Base-by-base conservation (phyloP, 441 rosid species). In the Syzygium malaccense region DNA sequence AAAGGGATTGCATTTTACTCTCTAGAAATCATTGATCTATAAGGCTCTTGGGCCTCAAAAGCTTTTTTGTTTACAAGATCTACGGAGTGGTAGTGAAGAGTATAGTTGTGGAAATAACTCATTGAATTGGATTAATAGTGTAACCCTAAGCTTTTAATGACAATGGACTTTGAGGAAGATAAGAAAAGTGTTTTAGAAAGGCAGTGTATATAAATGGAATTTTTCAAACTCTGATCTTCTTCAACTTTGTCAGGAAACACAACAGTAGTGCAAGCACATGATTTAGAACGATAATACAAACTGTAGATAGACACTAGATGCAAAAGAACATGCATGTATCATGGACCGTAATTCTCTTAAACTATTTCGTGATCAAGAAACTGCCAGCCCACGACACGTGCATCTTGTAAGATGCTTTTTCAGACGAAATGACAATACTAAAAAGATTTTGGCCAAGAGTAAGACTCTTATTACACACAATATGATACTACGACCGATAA, bases 81-180 rank as follows among this genome's bases (percentile, higher is more conserved):
- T 20, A 0, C 5, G 2, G 11, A 64, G 10, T 30, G 6, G 2
- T 17, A n/a, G 66, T 1, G 4, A 28, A 28, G 13, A 60, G 7
- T 1, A 60, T 60, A 28, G 2, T 60, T 28, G 30, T 15, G 37
- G 30, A 64, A 64, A 14, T 4, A 64, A 64, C 37, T 64, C 11
- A 7, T 64, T 11, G 15, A 15, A 7, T 64, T 15, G 20, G 15
- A 64, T 15, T 7, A 30, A 30, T 9, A 30, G 8, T 64, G 33
- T 64, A 64, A 2, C 71, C 8, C 37, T n/a, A 64, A 64, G 60
- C 4, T 23, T 57, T 15, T 30, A 64, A 1, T 64, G 37, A 64
- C 71, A 64, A 8, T 8, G 30, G 20, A 15, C 23, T 30, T 64
- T 3, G 37, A 64, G 37, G 71, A 30, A 30, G 71, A 60, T 2